Conservation (phyloP, 2,329 filamentous ascomycete genomes). For the Akanthomyces muscarius region DNA sequence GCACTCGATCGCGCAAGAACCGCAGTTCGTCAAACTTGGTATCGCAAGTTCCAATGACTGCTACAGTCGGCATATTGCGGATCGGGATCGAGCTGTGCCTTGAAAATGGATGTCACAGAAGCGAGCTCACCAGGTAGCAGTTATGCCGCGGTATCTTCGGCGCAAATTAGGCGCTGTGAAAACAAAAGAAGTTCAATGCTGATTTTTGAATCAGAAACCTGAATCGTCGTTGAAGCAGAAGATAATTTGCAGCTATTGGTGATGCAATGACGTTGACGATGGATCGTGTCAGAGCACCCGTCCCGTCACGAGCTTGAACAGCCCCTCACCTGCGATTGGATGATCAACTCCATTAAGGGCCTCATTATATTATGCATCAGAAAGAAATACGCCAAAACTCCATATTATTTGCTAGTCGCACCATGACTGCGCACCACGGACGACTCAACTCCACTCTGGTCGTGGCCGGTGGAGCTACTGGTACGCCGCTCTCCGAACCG, state of each 20-base stretch:
- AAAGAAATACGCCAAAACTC: background rate
- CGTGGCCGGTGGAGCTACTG: constrained; percentile 2
- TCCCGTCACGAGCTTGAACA: background rate
- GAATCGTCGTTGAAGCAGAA: background rate
- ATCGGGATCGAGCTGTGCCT: background rate
- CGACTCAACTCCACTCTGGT: constrained; percentile 12
- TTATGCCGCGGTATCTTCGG: background rate
- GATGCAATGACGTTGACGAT: background rate
- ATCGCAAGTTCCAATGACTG: constrained; percentile 60
- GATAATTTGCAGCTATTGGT: background rate
- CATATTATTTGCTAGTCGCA: background rate
- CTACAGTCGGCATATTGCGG: constrained; percentile 37
- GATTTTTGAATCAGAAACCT: background rate
- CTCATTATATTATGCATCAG: background rate
- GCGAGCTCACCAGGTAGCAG: background rate
- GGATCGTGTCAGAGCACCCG: background rate
- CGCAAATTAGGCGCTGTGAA: too few species aligned
- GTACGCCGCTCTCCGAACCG: background rate
- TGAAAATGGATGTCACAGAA: background rate
- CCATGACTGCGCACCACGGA: background rate
- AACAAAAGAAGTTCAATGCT: too few species aligned
- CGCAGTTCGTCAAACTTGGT: constrained; percentile 59
- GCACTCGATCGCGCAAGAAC: constrained; percentile 48
- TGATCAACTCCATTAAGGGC: background rate
- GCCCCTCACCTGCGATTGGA: background rate